Evolutionary conservation across 192 early-diverging fungal species (phyloP).

Genomic region (Rhizophagus clarus): DNA sequence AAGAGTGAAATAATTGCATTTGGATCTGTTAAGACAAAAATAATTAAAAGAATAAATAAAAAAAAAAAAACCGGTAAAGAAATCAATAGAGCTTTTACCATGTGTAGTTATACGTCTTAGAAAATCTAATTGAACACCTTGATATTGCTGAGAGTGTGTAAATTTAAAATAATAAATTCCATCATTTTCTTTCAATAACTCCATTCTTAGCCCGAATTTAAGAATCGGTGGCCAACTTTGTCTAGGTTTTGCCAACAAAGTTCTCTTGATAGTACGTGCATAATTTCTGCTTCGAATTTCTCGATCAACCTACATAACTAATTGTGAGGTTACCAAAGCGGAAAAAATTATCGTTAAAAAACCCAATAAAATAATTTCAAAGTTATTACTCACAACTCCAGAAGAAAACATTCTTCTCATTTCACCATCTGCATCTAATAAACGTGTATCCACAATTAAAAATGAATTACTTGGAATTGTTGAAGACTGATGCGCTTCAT

Average conservation of each 20-base stretch:
- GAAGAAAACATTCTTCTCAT: slow-evolving; percentile 91
- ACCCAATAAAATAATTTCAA: not conserved
- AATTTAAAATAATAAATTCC: slow-evolving; percentile 56
- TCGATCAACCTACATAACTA: slow-evolving; percentile 35
- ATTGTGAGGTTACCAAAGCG: not conserved
- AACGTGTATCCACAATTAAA: slow-evolving; percentile 62
- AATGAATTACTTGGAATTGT: slow-evolving; percentile 38
- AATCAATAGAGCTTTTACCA: slow-evolving; percentile 28
- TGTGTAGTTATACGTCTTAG: slow-evolving; percentile 69
- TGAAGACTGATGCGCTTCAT: not conserved
- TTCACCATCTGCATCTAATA: slow-evolving; percentile 84
- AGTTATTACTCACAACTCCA: slow-evolving; percentile 60
- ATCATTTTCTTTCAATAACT: slow-evolving; percentile 43
- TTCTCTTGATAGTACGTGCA: slow-evolving; percentile 53
- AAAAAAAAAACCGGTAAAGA: not conserved
- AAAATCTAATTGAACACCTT: slow-evolving; percentile 75
- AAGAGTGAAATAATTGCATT: slow-evolving; percentile 68
- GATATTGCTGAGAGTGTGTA: slow-evolving; percentile 73
- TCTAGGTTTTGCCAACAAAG: slow-evolving; percentile 67
- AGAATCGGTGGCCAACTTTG: slow-evolving; percentile 69
- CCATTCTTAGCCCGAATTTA: slow-evolving; percentile 55
- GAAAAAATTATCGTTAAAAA: not conserved
- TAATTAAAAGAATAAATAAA: not conserved
- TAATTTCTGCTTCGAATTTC: slow-evolving; percentile 54
- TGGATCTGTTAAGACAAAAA: slow-evolving; percentile 54